phyloP scores from a whole-genome alignment of 164 flowering plant genomes.

The Stephania yunnanensis region DNA sequence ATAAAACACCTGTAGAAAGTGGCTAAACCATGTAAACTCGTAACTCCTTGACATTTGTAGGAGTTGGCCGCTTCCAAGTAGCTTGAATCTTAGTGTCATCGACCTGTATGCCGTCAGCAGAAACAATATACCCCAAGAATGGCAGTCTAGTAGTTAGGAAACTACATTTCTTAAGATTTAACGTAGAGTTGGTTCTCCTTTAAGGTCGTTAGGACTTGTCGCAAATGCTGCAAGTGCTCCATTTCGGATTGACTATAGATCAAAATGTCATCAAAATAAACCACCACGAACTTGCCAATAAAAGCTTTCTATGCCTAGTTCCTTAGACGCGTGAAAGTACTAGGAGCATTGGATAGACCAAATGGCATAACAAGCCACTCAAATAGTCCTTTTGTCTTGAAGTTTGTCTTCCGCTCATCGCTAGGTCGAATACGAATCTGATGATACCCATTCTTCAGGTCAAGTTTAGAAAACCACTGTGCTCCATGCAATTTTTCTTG shows the following conservation, averaged over 20 bases:
- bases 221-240: constrained; percentile 6
- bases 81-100: neutral
- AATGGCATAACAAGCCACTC: constrained; percentile 11
- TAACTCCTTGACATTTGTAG: neutral
- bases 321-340: neutral
- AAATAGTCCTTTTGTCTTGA: constrained; percentile 11
- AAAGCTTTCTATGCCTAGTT: neutral
- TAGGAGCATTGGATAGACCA: constrained; percentile 1
- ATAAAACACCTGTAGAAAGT: neutral
- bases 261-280: constrained; percentile 14
- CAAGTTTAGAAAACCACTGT: neutral
- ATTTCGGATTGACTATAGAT: neutral
- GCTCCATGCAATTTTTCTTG: too few species aligned
- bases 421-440: neutral
- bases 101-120: neutral
- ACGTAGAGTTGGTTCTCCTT: neutral
- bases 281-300: constrained; percentile 7
- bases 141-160: neutral
- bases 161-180: neutral
- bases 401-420: constrained; percentile 9
- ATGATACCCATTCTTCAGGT: constrained; percentile 5
- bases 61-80: neutral
- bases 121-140: neutral
- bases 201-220: neutral
- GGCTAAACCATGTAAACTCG: neutral